Base-by-base conservation (phyloP, 768 basidiomycete genomes). In the Brasilioporus rufonigricans region DNA sequence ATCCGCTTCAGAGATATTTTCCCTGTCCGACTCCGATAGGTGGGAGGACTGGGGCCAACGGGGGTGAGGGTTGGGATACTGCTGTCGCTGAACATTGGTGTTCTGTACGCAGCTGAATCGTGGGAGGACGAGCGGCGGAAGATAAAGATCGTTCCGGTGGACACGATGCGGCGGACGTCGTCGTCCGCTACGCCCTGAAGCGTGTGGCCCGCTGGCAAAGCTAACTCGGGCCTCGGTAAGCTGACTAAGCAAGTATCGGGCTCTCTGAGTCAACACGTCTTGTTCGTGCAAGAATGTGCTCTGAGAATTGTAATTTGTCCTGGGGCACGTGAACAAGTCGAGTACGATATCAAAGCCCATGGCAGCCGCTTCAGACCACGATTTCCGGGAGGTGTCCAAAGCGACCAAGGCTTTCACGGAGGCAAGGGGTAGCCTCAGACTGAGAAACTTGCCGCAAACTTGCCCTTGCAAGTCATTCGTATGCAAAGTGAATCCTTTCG, bases 381-480 rank as follows among this genome's bases (percentile, higher is more conserved):
- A 71, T 24, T 72, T 74, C 1, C 68, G 73, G 32, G 72, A 74
- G 27, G 68, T 50, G 10, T 69, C 69, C 19, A 74, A 74, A 44
- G 72, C 66, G 29, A 83, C 64, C 31, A 94, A 73, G 23, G 85
- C 62, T 56, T 79, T 84, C 10, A 82, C 48, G 21, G 70, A 70
- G 5, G 78, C 69, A 16, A 71, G 57, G 9, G 89, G 87, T 4
- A 90, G 50, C 29, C 76, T 77, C 10, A 93, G 21, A 61, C 80
- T 84, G 5, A 80, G 80, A 33, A 86, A 75, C 61, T 81, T 90
- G 41, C 82, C 79, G 65, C 90, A 86, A 35, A 77, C 76, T 27
- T 80, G 76, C 16, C 89, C 85, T 2, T 87, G 86, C 24, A 89
- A 71, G 62, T 95, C 88, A 64, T 94, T 96, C 58, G 74, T 82